Evolutionary conservation across 495 filamentous ascomycete species (phyloP), one percentile per base, ranked within the genome.

Genomic region (Aspergillus wentii): DNA sequence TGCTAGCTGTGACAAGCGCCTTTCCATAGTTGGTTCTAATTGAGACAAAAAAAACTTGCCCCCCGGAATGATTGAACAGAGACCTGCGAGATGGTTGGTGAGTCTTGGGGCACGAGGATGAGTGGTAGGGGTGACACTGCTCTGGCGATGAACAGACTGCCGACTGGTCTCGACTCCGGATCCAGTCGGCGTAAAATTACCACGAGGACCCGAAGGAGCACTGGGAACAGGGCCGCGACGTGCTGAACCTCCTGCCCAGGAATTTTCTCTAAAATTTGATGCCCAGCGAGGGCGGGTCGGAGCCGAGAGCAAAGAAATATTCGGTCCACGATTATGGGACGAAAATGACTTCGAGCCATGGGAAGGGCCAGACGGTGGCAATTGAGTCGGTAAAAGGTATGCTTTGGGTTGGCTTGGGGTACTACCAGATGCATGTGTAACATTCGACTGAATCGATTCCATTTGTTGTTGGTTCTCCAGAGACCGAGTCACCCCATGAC

Each of bases 271-370:
- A n/a, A 59, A 54, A 35, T 50, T 54, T 21, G 60, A 43, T 33
- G 64, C 70, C 20, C 75, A 72, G 25, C 75, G 73, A 22, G 78
- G 78, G 8, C 73, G 74, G 11, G 76, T 79, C n/a, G 79, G 79
- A 9, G 77, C 77, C 23, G 75, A 71, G 1, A 80, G 55, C 15
- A 78, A 43, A 21, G 76, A 71, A 18, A 69, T 54, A 44, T 64
- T 77, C 3, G 57, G 51, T 10, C 60, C 61, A 8, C 76, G 74
- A 48, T 59, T 69, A 22, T 71, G 75, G 5, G 67, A 54, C 10
- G 69, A 63, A 43, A 68, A 55, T 2, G 64, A 55, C 22, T 68
- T 69, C 8, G 69, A 55, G 16, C 64, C 62, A 36, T 67, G 56
- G 8, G 72, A 65, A 4, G 72, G 71, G 4, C 69, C 76, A 16